Percentiles rank a stretch among this genome's conserved stretches.
These are phyloP conservation scores for Ceratobasidium theobromae DNA, from an alignment of 1,284 basidiomycete genomes.

Conservation along the genomic window DNA sequence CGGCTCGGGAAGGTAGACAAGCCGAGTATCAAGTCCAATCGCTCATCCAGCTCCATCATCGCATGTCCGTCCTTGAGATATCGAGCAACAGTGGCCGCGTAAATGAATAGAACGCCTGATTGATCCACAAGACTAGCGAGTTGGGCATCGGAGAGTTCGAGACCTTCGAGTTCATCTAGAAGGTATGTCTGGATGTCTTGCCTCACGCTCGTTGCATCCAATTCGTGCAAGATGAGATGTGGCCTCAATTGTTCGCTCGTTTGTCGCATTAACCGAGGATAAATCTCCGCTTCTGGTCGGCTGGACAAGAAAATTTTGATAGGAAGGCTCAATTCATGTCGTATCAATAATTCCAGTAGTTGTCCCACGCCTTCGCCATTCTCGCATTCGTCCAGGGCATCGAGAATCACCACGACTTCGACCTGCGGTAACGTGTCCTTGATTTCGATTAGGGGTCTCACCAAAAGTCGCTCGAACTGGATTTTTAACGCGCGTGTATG, in stretches of 20 bases:
- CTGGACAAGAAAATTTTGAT: background rate
- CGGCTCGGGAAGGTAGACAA: background rate
- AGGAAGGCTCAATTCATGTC: background rate
- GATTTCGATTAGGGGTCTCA: background rate
- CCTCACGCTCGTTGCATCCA: background rate
- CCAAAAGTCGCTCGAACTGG: background rate
- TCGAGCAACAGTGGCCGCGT: constrained; percentile 8
- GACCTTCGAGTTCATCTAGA: background rate
- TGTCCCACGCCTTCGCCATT: background rate
- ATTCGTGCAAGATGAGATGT: background rate
- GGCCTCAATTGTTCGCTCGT: background rate
- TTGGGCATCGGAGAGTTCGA: background rate
- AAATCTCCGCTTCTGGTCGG: constrained; percentile 8
- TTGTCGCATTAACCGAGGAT: background rate
- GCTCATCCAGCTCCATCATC: background rate
- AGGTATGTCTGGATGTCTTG: constrained; percentile 3
- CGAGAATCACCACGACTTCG: background rate
- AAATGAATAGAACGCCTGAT: constrained; percentile 12
- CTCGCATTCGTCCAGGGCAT: constrained; percentile 10
- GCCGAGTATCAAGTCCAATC: background rate
- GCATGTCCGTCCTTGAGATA: background rate
- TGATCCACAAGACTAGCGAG: background rate
- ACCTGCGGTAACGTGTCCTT: background rate
- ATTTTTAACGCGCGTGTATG: background rate
- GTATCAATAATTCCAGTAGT: background rate